These are phyloP conservation scores for Punica granatum DNA, from an alignment of 345 rosid species.

Conservation along the genomic window DNA sequence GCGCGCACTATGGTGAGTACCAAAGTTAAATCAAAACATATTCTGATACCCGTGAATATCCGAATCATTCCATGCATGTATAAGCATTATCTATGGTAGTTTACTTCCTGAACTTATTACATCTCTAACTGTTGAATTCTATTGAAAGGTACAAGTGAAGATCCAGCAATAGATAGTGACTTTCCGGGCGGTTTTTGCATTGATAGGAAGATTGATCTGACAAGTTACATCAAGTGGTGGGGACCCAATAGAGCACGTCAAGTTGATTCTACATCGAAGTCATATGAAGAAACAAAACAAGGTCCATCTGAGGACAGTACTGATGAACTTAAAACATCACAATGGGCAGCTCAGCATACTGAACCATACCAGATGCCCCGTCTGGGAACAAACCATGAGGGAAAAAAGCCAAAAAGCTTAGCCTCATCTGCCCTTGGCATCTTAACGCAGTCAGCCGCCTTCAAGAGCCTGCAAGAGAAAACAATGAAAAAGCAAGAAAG, in stretches of 20 bases:
- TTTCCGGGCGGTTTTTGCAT: conserved; percentile 59
- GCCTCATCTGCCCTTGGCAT: conserved; percentile 63
- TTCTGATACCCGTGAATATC: not conserved
- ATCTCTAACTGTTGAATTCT: not conserved
- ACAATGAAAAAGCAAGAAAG: conserved; percentile 54
- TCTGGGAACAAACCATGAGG: conserved; percentile 45
- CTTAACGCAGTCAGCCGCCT: conserved; percentile 76
- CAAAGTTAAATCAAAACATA: not conserved
- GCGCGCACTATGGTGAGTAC: conserved; percentile 51
- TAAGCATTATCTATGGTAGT: not conserved
- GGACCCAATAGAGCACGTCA: conserved; percentile 65
- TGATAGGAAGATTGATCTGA: conserved; percentile 82
- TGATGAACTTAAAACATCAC: conserved; percentile 69
- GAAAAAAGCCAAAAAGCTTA: conserved; percentile 44
- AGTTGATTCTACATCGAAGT: conserved; percentile 50
- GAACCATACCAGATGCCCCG: conserved; percentile 88
- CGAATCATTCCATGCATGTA: not conserved
- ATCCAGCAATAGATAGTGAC: conserved; percentile 63
- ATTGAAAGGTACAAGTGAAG: conserved; percentile 54
- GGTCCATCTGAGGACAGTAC: conserved; percentile 50
- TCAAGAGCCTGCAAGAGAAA: conserved; percentile 80
- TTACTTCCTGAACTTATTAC: not conserved
- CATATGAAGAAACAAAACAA: conserved; percentile 53
- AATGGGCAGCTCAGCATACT: conserved; percentile 53
- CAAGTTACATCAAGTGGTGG: conserved; percentile 93